Conservation (phyloP, 2,329 filamentous ascomycete genomes). For the Coniochaeta prunicola region DNA sequence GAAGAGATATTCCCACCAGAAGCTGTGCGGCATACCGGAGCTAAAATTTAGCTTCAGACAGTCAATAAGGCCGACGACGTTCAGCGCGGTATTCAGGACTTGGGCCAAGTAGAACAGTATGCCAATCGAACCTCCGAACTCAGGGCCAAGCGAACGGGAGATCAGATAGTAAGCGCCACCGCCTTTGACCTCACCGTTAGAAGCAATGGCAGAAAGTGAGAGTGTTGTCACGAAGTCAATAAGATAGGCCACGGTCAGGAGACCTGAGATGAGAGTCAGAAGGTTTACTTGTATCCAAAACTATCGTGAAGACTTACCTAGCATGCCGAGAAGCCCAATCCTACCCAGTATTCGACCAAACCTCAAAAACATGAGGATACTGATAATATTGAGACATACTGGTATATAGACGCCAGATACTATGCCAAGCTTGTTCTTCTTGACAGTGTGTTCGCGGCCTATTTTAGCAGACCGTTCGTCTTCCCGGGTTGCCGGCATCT, state of each 20-base stretch:
- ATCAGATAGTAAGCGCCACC: constrained; percentile 87
- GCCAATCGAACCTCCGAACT: constrained; percentile 84
- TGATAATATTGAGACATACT: constrained; percentile 81
- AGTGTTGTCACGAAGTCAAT: constrained; percentile 81
- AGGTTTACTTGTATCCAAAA: constrained; percentile 7
- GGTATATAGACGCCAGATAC: constrained; percentile 80
- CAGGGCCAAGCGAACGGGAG: constrained; percentile 75
- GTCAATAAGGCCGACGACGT: constrained; percentile 78
- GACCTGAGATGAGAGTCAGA: constrained; percentile 35
- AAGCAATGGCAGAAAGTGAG: constrained; percentile 82
- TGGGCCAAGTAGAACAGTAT: constrained; percentile 88
- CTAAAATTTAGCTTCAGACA: constrained; percentile 74
- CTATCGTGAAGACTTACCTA: constrained; percentile 47
- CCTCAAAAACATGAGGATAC: constrained; percentile 86
- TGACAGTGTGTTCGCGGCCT: constrained; percentile 25
- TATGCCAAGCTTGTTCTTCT: constrained; percentile 60
- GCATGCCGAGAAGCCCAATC: constrained; percentile 69
- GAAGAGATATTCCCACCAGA: constrained; percentile 72
- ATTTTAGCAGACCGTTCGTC: constrained; percentile 12
- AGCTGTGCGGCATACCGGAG: constrained; percentile 56
- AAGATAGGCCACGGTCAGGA: constrained; percentile 68
- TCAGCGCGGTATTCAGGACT: constrained; percentile 79
- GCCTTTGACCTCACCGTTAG: constrained; percentile 81
- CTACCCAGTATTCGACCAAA: constrained; percentile 82
- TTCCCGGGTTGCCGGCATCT: not conserved